Conservation (phyloP, 306 rosid genomes). For the Senna siamea region DNA sequence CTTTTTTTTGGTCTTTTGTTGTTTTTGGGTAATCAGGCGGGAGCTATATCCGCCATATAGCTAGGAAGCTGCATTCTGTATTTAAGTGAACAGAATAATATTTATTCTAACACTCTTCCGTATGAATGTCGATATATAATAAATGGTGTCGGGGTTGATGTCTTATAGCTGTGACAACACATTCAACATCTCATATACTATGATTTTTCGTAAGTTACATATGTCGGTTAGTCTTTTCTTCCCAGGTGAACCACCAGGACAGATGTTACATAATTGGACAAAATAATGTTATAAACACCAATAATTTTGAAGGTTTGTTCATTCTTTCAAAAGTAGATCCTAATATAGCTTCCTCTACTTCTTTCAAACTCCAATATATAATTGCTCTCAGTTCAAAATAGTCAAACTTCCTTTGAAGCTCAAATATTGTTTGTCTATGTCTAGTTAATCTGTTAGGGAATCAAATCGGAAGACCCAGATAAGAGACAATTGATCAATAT, state of each 20-base stretch:
- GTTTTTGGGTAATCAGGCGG: too few species aligned
- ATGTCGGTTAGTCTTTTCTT: slow-evolving; percentile 23
- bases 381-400: background rate
- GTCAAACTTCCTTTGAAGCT: background rate
- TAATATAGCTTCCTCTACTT: background rate
- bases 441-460: background rate
- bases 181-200: slow-evolving; percentile 21
- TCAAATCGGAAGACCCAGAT: background rate
- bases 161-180: slow-evolving; percentile 16
- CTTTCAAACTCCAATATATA: background rate
- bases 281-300: slow-evolving; percentile 17
- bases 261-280: slow-evolving; percentile 29
- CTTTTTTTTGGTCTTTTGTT: too few species aligned
- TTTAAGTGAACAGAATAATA: too few species aligned
- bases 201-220: slow-evolving; percentile 25
- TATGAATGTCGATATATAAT: background rate
- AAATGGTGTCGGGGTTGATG: too few species aligned
- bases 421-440: too few species aligned
- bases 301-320: slow-evolving; percentile 4
- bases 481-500: background rate
- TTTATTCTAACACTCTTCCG: background rate
- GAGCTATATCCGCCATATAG: too few species aligned
- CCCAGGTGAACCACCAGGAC: slow-evolving; percentile 24
- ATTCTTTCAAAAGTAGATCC: slow-evolving; percentile 3
- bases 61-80: too few species aligned